A percentile compares a stretch with the other conserved stretches of the same genome.
phyloP scores from a whole-genome alignment of 2,329 filamentous ascomycete species.

The Fusarium chlamydosporum region DNA sequence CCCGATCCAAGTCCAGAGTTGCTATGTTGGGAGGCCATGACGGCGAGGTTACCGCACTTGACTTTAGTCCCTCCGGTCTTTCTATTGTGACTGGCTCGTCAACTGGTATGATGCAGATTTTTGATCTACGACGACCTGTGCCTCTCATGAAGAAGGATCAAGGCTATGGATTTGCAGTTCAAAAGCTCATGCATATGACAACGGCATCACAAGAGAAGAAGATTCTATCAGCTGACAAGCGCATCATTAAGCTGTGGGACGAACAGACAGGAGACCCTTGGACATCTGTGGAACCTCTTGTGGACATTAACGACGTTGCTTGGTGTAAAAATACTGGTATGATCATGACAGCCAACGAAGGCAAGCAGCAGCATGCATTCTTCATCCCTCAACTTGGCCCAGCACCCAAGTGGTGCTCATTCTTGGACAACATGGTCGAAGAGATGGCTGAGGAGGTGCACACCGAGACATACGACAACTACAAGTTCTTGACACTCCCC shows the following conservation, averaged over 20 bases:
- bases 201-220: slow-evolving; percentile 84
- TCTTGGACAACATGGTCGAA: slow-evolving; percentile 97
- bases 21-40: slow-evolving; percentile 79
- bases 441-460: slow-evolving; percentile 92
- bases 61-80: slow-evolving; percentile 87
- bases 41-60: slow-evolving; percentile 85
- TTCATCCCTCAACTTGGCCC: slow-evolving; percentile 94
- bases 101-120: slow-evolving; percentile 88
- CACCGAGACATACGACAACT: slow-evolving; percentile 95
- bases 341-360: slow-evolving; percentile 97
- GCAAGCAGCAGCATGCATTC: slow-evolving; percentile 93
- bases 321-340: slow-evolving; percentile 95
- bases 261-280: slow-evolving; percentile 85
- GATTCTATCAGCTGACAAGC: slow-evolving; percentile 91
- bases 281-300: slow-evolving; percentile 94
- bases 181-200: slow-evolving; percentile 82
- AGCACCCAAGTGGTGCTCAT: slow-evolving; percentile 94
- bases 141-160: slow-evolving; percentile 94
- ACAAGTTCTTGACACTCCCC: slow-evolving; percentile 93
- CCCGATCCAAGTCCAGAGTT: slow-evolving; percentile 84
- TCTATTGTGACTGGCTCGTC: slow-evolving; percentile 90
- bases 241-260: slow-evolving; percentile 98
- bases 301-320: slow-evolving; percentile 94
- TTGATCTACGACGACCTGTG: slow-evolving; percentile 89
- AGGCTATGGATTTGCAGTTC: slow-evolving; percentile 92